Percentiles rank a stretch among this genome's conserved stretches.
phyloP scores from a whole-genome alignment of 1,139 yeast genomes.

The Candida sp. region DNA sequence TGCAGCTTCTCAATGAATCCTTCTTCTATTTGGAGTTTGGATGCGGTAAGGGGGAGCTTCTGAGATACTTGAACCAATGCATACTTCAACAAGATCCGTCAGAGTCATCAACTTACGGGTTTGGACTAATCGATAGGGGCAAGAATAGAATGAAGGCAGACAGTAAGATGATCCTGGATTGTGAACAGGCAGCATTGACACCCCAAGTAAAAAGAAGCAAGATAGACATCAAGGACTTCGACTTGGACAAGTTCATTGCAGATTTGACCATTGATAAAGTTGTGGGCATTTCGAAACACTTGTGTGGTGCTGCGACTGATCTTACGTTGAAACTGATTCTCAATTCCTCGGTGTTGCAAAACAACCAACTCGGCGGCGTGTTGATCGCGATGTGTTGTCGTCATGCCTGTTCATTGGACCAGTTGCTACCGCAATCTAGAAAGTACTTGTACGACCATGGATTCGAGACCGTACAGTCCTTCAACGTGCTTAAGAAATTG shows the following conservation, averaged over 20 bases:
- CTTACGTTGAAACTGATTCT: slow-evolving; percentile 71
- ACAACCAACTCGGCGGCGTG: slow-evolving; percentile 49
- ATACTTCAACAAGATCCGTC: slow-evolving; percentile 22
- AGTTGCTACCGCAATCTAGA: slow-evolving; percentile 55
- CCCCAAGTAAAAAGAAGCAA: slow-evolving; percentile 58
- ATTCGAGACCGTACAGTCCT: slow-evolving; percentile 40
- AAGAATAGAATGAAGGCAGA: slow-evolving; percentile 83
- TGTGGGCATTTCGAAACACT: slow-evolving; percentile 81
- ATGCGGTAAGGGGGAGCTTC: slow-evolving; percentile 87
- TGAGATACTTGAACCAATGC: slow-evolving; percentile 66
- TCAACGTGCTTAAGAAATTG: slow-evolving; percentile 60
- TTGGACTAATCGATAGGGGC: slow-evolving; percentile 76
- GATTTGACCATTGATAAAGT: slow-evolving; percentile 23
- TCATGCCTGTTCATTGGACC: slow-evolving; percentile 70
- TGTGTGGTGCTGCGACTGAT: slow-evolving; percentile 96
- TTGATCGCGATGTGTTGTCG: slow-evolving; percentile 95
- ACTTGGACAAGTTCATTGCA: slow-evolving; percentile 50
- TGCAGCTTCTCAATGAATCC: slow-evolving; percentile 39
- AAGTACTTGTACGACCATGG: slow-evolving; percentile 39
- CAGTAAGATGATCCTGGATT: slow-evolving; percentile 62
- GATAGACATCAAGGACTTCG: slow-evolving; percentile 80
- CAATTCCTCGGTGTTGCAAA: slow-evolving; percentile 36
- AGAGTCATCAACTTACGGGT: slow-evolving; percentile 38
- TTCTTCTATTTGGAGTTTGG: slow-evolving; percentile 77
- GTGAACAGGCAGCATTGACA: slow-evolving; percentile 15